Base-by-base conservation (phyloP, 1,139 yeast genomes). In the Kodamaea plutei region DNA sequence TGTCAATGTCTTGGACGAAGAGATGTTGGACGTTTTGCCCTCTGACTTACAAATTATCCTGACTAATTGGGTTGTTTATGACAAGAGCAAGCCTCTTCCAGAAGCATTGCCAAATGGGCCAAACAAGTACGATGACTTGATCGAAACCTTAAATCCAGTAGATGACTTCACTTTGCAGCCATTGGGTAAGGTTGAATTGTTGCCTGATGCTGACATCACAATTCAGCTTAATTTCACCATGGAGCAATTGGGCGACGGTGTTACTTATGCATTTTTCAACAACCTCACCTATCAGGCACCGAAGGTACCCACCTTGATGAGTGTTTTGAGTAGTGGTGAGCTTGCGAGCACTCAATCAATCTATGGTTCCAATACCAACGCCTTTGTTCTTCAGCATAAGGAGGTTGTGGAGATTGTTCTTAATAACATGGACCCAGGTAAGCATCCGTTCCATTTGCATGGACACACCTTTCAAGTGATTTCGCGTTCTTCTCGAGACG, bases 361-460 rank as follows among this genome's bases (percentile, higher is more conserved):
- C 23, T 83, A 83, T 47, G 91, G 93, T 33, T 65, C 80, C 22
- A 82, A 82, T 52, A 73, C 82, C 23, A 69, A 81, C 48, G 54
- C 84, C 0, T 75, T 68, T 54, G 75, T 82, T 5, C 62, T 83
- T 28, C 76, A 76, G 46, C 58, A 67, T 19, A 72, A 75, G 39
- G 88, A 81, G 36, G 63, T 78, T 29, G 73, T 85, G 28, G 94
- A 85, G 46, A 62, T 87, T 35, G 75, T 83, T 8, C 56, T 87
- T 28, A 84, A 84, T 52, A 82, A 85, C 39, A 56, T 63, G 38
- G 95, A 85, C 56, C 84, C 88, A 32, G 93, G 93, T 60, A 75
- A 76, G 39, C 95, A 87, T 58, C 95, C 96, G n/a, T 84, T 88
- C 79, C 96, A 87, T 54, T 62, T 87, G 45, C 96, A 87, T 47